Evolutionary conservation across 176 grass and related monocot species (phyloP).

Genomic region (Dendrocalamus sinicus): DNA sequence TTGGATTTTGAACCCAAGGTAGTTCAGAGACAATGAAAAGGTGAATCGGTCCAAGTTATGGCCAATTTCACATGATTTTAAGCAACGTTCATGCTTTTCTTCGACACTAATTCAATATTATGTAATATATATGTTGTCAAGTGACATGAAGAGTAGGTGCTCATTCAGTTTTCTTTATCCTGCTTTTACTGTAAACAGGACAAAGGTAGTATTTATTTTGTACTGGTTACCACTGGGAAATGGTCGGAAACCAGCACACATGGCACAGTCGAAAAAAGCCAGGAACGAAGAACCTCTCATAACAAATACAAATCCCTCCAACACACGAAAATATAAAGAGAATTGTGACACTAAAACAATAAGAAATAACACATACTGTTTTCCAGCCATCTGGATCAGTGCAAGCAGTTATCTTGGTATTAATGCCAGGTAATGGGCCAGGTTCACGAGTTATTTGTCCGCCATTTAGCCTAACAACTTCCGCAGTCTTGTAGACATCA

Average conservation of each 20-base stretch:
- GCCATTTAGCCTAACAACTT: slow-evolving; percentile 72
- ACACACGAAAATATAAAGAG: not conserved
- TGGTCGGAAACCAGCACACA: not conserved
- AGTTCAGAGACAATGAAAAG: not conserved
- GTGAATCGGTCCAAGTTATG: not conserved
- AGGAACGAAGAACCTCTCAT: slow-evolving; percentile 22
- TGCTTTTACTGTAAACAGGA: not conserved
- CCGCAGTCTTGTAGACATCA: slow-evolving; percentile 97
- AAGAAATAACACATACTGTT: slow-evolving; percentile 62
- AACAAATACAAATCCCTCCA: slow-evolving; percentile 13
- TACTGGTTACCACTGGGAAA: not conserved
- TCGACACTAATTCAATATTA: slow-evolving; percentile 5
- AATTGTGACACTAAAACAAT: slow-evolving; percentile 30
- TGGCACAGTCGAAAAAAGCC: not conserved
- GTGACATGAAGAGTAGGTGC: not conserved
- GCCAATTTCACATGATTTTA: not conserved
- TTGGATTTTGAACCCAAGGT: slow-evolving; percentile 13
- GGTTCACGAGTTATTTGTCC: slow-evolving; percentile 84
- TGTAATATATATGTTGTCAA: not conserved
- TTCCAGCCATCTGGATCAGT: slow-evolving; percentile 97
- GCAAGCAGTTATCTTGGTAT: slow-evolving; percentile 92
- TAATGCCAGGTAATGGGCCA: slow-evolving; percentile 92
- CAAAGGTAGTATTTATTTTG: not conserved
- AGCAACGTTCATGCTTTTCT: not conserved
- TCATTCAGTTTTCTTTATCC: not conserved